Evolutionary conservation across 345 rosid genomes (phyloP).

Genomic region (Populus pruinosa): DNA sequence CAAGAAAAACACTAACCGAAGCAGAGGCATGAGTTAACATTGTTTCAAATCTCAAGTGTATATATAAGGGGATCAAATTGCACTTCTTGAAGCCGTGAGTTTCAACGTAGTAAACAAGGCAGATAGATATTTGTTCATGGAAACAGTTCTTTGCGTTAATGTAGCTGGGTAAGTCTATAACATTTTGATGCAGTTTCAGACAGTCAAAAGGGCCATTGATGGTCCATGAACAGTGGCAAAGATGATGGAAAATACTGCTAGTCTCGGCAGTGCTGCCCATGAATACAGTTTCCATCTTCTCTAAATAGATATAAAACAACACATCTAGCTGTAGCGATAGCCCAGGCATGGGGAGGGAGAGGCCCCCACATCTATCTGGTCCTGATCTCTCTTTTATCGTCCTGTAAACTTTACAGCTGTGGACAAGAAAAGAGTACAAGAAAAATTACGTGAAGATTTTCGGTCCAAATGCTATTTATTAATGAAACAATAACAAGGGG

Average conservation of each 20-base stretch:
- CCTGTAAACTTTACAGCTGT: slow-evolving; percentile 50
- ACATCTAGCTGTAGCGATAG: too few relatives aligned
- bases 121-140: background rate
- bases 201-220: slow-evolving; percentile 27
- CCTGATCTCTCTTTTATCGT: slow-evolving; percentile 20
- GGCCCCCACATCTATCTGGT: slow-evolving; percentile 10
- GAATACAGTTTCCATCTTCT: slow-evolving; percentile 14
- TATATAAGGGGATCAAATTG: too few relatives aligned
- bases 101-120: background rate
- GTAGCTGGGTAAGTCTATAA: background rate
- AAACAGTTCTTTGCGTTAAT: background rate
- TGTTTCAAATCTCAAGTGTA: too few relatives aligned
- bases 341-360: background rate
- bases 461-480: slow-evolving; percentile 21
- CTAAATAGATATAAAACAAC: background rate
- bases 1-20: too few relatives aligned
- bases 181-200: background rate
- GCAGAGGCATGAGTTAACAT: too few relatives aligned
- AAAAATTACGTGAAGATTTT: slow-evolving; percentile 1
- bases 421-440: slow-evolving; percentile 8
- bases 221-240: background rate
- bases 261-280: background rate
- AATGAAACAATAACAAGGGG: slow-evolving; percentile 18
- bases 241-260: too few relatives aligned
- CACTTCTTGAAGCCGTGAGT: too few relatives aligned